Evolutionary conservation across 1,284 basidiomycete species (phyloP).

Genomic region (Sporisorium iseilematis-ciliati): DNA sequence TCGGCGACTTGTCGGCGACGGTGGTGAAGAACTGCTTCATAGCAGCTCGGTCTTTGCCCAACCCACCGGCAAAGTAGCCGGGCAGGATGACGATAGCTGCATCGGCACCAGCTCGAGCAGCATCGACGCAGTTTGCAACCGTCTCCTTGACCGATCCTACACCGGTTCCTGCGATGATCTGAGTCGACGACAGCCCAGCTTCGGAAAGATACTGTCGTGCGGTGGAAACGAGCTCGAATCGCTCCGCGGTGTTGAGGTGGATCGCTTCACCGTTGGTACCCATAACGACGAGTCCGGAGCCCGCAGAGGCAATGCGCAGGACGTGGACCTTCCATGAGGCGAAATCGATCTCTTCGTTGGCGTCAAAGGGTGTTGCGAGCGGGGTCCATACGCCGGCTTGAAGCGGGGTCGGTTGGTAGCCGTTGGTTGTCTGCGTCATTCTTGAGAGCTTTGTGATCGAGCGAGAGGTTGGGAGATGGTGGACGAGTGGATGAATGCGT

Average conservation of each 20-base stretch:
- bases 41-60: constrained; percentile 75
- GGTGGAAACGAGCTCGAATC: constrained; percentile 77
- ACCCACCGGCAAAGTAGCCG: constrained; percentile 85
- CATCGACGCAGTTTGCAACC: constrained; percentile 78
- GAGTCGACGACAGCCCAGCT: constrained; percentile 76
- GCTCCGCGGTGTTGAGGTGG: constrained; percentile 82
- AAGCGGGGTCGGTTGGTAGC: constrained; percentile 22
- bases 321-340: constrained; percentile 81
- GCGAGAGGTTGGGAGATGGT: not conserved
- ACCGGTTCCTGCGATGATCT: constrained; percentile 85
- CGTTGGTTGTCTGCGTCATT: constrained; percentile 41
- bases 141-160: constrained; percentile 84
- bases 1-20: constrained; percentile 80
- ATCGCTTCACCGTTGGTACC: constrained; percentile 85
- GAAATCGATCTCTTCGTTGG: constrained; percentile 84
- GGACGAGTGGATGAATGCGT: not conserved
- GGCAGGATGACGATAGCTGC: constrained; percentile 84
- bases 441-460: not conserved
- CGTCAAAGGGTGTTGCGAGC: constrained; percentile 84
- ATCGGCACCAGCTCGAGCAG: constrained; percentile 84
- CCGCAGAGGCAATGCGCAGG: constrained; percentile 77
- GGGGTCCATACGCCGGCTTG: constrained; percentile 84
- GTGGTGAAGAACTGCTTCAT: constrained; percentile 84
- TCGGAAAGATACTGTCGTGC: constrained; percentile 80
- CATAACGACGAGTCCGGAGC: constrained; percentile 81